Evolutionary conservation across 176 grass and related monocot genomes (phyloP), one percentile per base, ranked within the genome.

Genomic region (Poa annua): DNA sequence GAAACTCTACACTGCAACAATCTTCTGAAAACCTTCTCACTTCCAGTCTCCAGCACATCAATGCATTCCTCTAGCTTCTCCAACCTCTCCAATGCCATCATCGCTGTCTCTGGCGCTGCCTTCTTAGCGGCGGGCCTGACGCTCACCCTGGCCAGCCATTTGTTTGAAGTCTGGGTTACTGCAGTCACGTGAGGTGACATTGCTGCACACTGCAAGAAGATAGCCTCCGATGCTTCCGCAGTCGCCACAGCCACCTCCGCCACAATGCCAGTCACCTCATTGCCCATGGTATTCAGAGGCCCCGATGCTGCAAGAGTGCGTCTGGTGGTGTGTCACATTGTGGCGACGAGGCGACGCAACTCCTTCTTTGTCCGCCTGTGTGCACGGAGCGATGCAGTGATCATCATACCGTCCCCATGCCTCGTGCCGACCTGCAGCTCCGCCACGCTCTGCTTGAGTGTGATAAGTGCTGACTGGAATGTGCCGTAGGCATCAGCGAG

Each of bases 401-500:
- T 62, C 61, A 54, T 42, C 38, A 39, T 14, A 11, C 41, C 32
- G 65, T 94, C 89, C 29, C 81, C 12, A 61, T 85, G 83, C 45
- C 89, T 84, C 0, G 88, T 71, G n/a, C 80, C 80, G 0, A 88
- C 56, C 21, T 51, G 69, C 4, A 71, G 80, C 51, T 74, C 91
- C 24, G 77, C 74, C 22, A 38, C 60, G 47, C 60, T 56, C 76
- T 94, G 85, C 29, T 11, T 61, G n/a, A 91, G 91, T 13, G n/a
- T 54, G 62, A 90, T 20, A 11, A 88, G 66, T 11, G 67, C 48
- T 2, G 84, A 38, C 20, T 69, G 89, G 86, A 97, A 88, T 5
- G 85, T 87, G 75, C 88, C 51, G 67, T 94, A 84, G 16, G 85
- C 88, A 73, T 97, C 94, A 12, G 84, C 94, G 16, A 97, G 87